Percentiles rank a stretch among this genome's conserved stretches.
These are phyloP conservation scores for Nemania abortiva DNA, from an alignment of 2,329 filamentous ascomycete genomes.

Conservation along the genomic window DNA sequence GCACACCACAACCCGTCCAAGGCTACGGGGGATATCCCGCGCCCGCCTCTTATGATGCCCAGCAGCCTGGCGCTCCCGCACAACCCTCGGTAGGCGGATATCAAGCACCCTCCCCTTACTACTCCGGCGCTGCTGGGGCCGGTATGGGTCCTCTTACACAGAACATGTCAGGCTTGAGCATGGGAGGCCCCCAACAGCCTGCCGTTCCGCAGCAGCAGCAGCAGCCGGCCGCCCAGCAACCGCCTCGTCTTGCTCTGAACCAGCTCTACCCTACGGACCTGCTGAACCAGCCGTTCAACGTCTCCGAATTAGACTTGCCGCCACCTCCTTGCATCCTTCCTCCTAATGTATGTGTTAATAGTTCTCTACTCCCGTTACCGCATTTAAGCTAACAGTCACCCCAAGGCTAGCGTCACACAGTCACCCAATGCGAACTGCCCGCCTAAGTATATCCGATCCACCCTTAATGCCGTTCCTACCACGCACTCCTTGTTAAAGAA, in stretches of 20 bases:
- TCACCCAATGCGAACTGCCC: conserved; percentile 93
- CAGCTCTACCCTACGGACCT: conserved; percentile 93
- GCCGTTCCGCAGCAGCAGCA: conserved; percentile 64
- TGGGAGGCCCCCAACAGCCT: conserved; percentile 72
- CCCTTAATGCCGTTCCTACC: conserved; percentile 91
- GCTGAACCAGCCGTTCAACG: conserved; percentile 92
- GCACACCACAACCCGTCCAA: conserved; percentile 54
- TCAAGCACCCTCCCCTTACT: conserved; percentile 75
- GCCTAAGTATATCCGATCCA: conserved; percentile 94
- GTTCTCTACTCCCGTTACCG: not conserved
- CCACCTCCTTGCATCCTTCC: conserved; percentile 92
- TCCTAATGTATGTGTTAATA: conserved; percentile 79
- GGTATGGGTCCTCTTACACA: conserved; percentile 81
- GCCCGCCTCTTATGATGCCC: conserved; percentile 57
- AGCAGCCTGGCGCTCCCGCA: conserved; percentile 55
- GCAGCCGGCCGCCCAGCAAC: conserved; percentile 62
- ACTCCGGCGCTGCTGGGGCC: conserved; percentile 66
- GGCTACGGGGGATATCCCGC: conserved; percentile 71
- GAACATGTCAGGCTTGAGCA: conserved; percentile 86
- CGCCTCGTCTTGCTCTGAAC: conserved; percentile 73
- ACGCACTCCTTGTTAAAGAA: conserved; percentile 95
- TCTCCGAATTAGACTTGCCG: conserved; percentile 89
- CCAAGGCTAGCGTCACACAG: conserved; percentile 86
- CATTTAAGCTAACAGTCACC: conserved; percentile 6
- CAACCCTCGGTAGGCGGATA: conserved; percentile 70